Conservation (phyloP, 2,329 filamentous ascomycete genomes). For the Aspergillus uvarum region DNA sequence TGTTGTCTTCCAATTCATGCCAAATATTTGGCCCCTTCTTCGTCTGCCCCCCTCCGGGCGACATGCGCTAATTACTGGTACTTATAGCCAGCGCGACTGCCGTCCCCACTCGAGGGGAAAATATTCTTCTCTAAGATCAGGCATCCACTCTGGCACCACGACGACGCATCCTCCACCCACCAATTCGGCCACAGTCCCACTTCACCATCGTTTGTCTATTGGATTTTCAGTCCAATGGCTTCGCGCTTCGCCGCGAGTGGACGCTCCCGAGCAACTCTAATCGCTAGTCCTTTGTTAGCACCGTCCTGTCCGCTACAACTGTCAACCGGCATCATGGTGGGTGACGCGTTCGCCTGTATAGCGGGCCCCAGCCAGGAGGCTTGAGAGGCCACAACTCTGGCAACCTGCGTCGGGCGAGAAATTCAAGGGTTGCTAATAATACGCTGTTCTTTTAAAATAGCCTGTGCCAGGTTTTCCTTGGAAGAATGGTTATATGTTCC, state of each 20-base stretch:
- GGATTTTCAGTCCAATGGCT: not conserved
- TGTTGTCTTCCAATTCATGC: not conserved
- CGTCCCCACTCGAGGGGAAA: not conserved
- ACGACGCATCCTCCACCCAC: not conserved
- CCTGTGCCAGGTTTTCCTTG: not conserved
- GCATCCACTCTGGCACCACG: conserved; percentile 10
- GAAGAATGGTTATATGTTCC: conserved; percentile 1
- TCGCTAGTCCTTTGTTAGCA: not conserved
- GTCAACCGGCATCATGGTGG: not conserved
- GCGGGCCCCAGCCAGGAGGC: conserved; percentile 3
- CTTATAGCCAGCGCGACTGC: not conserved
- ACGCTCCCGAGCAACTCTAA: not conserved
- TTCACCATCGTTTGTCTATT: not conserved
- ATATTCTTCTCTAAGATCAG: conserved; percentile 12
- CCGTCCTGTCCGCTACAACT: not conserved
- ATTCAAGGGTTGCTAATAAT: not conserved
- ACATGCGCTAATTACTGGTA: not conserved
- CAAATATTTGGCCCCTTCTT: not conserved
- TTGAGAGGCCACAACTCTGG: not conserved
- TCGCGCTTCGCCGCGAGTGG: not conserved
- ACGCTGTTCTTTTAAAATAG: not conserved
- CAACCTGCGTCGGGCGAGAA: not conserved
- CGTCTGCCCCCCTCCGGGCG: not conserved
- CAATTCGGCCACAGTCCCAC: not conserved
- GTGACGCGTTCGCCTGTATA: conserved; percentile 14